Percentiles rank a stretch among this genome's conserved stretches.
These are phyloP conservation scores for Colletotrichum agaves DNA, from an alignment of 2,329 filamentous ascomycete genomes.

Conservation along the genomic window DNA sequence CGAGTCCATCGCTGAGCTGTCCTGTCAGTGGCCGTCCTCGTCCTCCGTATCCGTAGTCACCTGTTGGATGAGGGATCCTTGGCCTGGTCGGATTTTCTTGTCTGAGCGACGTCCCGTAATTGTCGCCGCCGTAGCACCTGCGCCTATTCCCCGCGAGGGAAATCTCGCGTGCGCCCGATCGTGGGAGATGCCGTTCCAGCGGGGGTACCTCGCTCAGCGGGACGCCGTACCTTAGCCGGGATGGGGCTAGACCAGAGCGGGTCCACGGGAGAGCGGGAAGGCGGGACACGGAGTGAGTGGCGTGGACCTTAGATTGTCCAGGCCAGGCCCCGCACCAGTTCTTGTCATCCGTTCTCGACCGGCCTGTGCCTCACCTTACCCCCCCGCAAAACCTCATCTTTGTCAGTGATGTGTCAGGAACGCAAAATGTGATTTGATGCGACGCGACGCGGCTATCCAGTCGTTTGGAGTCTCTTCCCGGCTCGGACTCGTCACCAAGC, in stretches of 20 bases:
- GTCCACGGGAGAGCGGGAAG: conserved; percentile 19
- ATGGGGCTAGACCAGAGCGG: conserved; percentile 14
- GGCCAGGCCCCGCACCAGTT: not conserved
- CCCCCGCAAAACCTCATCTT: too few species aligned
- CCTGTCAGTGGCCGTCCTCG: conserved; percentile 5
- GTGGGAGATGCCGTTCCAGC: not conserved
- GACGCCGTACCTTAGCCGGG: conserved; percentile 22
- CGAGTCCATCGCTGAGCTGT: conserved; percentile 8
- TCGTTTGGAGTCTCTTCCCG: not conserved
- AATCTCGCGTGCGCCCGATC: not conserved
- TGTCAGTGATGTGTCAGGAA: conserved; percentile 15
- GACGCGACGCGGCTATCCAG: conserved; percentile 19
- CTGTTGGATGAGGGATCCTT: conserved; percentile 6
- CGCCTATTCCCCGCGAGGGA: conserved; percentile 17
- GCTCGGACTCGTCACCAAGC: conserved; percentile 3
- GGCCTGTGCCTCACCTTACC: too few species aligned
- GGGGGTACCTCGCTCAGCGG: not conserved
- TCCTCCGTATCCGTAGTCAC: conserved; percentile 5
- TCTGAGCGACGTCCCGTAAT: conserved; percentile 17
- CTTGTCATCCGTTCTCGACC: not conserved
- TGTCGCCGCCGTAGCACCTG: conserved; percentile 10
- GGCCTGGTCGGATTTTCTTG: conserved; percentile 10
- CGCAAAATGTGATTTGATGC: conserved; percentile 11
- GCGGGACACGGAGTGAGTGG: conserved; percentile 14
- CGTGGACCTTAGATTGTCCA: conserved; percentile 22